Conservation (phyloP, 2,329 filamentous ascomycete species). For the Talaromyces sp. region DNA sequence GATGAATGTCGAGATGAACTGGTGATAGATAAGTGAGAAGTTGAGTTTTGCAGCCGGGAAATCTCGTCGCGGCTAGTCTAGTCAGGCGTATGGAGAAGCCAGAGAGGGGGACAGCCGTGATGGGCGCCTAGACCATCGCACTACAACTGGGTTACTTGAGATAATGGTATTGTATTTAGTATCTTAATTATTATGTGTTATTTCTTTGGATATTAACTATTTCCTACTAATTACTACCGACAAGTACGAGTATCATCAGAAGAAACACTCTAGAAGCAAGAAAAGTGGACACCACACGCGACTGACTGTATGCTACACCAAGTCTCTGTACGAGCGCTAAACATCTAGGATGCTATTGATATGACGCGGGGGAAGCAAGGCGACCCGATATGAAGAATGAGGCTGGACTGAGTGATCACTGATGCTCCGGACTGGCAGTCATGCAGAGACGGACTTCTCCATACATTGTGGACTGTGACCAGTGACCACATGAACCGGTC, state of each 20-base stretch:
- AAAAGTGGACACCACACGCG: background rate
- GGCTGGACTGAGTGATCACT: background rate
- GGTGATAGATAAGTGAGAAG: conserved; percentile 6
- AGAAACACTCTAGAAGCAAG: background rate
- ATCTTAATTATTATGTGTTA: background rate
- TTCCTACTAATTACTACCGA: background rate
- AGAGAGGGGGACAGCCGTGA: background rate
- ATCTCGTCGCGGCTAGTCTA: conserved; percentile 15
- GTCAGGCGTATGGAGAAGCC: background rate
- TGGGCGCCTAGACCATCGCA: background rate
- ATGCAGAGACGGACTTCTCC: conserved; percentile 8
- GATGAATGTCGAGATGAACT: conserved; percentile 17
- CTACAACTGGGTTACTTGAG: background rate
- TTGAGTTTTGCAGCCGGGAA: conserved; percentile 11
- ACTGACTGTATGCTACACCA: background rate
- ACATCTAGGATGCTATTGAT: background rate
- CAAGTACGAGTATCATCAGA: too few relatives aligned
- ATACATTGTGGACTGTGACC: background rate
- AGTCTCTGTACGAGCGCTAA: too few relatives aligned
- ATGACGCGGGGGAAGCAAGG: conserved; percentile 10
- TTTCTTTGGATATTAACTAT: background rate
- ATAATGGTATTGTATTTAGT: background rate
- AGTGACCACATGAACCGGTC: background rate
- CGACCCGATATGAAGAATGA: conserved; percentile 8
- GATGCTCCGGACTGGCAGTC: background rate